These are phyloP conservation scores for Cicer bijugum DNA, from an alignment of 306 rosid species.

Conservation along the genomic window DNA sequence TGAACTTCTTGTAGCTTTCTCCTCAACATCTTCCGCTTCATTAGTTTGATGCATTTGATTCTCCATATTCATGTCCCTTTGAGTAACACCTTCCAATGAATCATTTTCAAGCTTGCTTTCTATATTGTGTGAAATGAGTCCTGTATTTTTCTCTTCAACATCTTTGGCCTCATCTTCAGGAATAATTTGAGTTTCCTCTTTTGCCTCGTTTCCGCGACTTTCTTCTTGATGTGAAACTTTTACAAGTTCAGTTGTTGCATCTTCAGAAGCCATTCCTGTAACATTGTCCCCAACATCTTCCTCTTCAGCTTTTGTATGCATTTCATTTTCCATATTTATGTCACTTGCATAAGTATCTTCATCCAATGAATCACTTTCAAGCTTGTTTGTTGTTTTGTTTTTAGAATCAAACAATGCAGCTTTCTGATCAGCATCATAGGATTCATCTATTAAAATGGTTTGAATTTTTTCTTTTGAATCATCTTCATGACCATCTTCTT, in stretches of 20 bases:
- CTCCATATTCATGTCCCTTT: constrained; percentile 22
- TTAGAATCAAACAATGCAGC: constrained; percentile 34
- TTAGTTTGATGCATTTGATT: constrained; percentile 31
- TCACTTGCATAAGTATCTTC: constrained; percentile 43
- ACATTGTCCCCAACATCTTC: constrained; percentile 34
- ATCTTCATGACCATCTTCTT: constrained; percentile 43
- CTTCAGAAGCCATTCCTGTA: constrained; percentile 7
- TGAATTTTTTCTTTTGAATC: constrained; percentile 44
- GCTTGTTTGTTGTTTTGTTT: constrained; percentile 36
- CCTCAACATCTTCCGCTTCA: constrained; percentile 43
- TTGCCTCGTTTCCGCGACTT: constrained; percentile 31
- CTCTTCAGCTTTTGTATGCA: constrained; percentile 34
- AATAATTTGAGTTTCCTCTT: constrained; percentile 44
- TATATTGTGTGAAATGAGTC: constrained; percentile 38
- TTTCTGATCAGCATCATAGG: constrained; percentile 43
- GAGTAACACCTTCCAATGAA: constrained; percentile 41
- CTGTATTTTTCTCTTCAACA: constrained; percentile 42
- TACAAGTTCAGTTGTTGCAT: constrained; percentile 43
- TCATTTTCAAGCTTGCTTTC: constrained; percentile 29
- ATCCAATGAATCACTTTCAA: constrained; percentile 36
- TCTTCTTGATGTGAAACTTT: constrained; percentile 42
- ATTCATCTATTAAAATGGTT: constrained; percentile 44
- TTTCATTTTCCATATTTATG: constrained; percentile 35
- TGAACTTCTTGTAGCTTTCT: constrained; percentile 44
- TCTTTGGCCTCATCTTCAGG: constrained; percentile 38